Evolutionary conservation across 2,329 filamentous ascomycete genomes (phyloP), one percentile per base, ranked within the genome.

Genomic region (Thielaviopsis cerberus): DNA sequence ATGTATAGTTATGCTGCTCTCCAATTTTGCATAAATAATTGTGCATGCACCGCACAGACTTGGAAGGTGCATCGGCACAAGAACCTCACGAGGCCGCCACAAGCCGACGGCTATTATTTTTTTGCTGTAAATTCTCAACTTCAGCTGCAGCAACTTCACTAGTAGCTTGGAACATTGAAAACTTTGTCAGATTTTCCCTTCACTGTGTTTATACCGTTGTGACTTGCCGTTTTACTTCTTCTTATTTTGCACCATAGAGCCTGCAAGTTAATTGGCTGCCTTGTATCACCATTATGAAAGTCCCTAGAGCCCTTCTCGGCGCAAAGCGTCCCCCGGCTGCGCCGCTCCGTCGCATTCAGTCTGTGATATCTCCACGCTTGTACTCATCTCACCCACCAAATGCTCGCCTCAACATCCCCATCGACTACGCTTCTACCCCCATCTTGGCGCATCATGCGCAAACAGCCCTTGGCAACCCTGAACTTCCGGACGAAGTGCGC

Each of bases 341-440:
- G 41, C 41, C n/a, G 17, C 41, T 48, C n/a, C n/a, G 41, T 22
- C 41, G 41, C n/a, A n/a, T n/a, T 20, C 22, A 17, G 20, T 48
- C 41, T 22, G n/a, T 26, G 10, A 27, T 24, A 45, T 60, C 24
- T 60, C 48, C 25, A 50, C 62, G 61, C 15, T 27, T 48, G 8
- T 81, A 81, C 67, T 81, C 78, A 58, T 76, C 77, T 54, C 75
- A 78, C 59, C 77, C 77, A 30, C 74, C 79, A 25, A 78, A 78
- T 59, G 80, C 81, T 56, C 76, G 74, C 63, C 79, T 98, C 58
- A 98, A 98, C 69, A 72, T 88, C 53, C 87, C 90, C 6, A 81
- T 88, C 64, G 90, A 97, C 74, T 98, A 92, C 72, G 80, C 83
- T 61, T 82, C 84, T 17, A 94, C 85, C 1, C 78, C 88, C 15